Percentiles rank a stretch among this genome's conserved stretches.
Conservation (phyloP, 306 rosid species). For the Urtica urens region DNA sequence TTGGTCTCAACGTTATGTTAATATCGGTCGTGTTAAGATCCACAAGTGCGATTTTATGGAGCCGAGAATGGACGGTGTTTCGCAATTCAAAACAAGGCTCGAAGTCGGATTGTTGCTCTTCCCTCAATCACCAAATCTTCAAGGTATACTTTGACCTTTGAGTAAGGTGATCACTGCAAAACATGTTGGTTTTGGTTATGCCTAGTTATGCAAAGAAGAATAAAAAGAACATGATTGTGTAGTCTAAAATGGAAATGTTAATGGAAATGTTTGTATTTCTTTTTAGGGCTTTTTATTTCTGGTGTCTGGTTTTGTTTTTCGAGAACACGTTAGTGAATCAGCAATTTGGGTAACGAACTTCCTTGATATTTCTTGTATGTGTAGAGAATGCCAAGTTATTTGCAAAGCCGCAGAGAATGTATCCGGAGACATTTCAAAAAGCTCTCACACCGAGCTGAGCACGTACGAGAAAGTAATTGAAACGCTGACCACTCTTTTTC, state of each 20-base stretch:
- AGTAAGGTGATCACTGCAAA: neutral
- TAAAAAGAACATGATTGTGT: too few species aligned
- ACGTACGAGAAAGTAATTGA: slow-evolving; percentile 61
- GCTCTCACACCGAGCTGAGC: slow-evolving; percentile 31
- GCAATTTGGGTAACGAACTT: too few species aligned
- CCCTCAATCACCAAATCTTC: slow-evolving; percentile 16
- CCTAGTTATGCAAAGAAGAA: too few species aligned
- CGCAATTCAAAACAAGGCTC: slow-evolving; percentile 29
- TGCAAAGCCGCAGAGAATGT: slow-evolving; percentile 47
- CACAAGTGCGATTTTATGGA: slow-evolving; percentile 23
- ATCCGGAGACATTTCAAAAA: slow-evolving; percentile 54
- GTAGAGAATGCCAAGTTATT: slow-evolving; percentile 41
- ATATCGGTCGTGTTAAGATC: slow-evolving; percentile 22
- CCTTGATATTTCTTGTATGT: slow-evolving; percentile 15
- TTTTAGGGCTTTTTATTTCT: too few species aligned
- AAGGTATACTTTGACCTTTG: slow-evolving; percentile 30
- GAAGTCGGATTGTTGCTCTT: slow-evolving; percentile 25
- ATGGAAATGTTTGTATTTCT: too few species aligned
- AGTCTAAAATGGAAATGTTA: too few species aligned
- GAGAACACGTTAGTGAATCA: too few species aligned
- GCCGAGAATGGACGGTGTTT: slow-evolving; percentile 29
- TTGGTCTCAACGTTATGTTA: slow-evolving; percentile 1
- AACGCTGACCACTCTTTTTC: slow-evolving; percentile 82
- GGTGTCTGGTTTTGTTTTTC: too few species aligned
- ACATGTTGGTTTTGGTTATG: too few species aligned